These are phyloP conservation scores for Clarireedia homoeocarpa DNA, from an alignment of 2,329 filamentous ascomycete species.

Conservation along the genomic window DNA sequence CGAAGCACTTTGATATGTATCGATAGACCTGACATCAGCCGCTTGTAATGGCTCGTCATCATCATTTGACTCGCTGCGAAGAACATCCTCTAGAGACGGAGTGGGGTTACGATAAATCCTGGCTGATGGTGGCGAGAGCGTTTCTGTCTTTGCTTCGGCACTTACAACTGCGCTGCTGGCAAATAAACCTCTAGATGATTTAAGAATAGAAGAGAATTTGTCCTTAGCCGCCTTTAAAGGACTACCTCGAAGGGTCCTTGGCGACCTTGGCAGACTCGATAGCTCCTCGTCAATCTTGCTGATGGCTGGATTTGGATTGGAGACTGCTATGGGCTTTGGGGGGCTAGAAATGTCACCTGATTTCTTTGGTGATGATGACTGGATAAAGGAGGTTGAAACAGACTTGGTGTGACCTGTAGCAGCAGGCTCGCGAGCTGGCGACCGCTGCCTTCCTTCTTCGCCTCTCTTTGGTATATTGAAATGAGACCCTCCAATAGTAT, in stretches of 20 bases:
- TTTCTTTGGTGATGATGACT: slow-evolving; percentile 41
- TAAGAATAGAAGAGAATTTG: slow-evolving; percentile 84
- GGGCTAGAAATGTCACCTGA: slow-evolving; percentile 27
- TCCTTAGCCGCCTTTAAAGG: slow-evolving; percentile 88
- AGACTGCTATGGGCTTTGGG: slow-evolving; percentile 55
- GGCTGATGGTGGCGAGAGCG: slow-evolving; percentile 46
- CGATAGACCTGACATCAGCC: neutral
- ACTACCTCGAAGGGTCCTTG: slow-evolving; percentile 57
- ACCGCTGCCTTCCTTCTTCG: slow-evolving; percentile 28
- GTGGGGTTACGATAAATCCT: slow-evolving; percentile 38
- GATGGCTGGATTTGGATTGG: slow-evolving; percentile 46
- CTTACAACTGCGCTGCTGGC: slow-evolving; percentile 64
- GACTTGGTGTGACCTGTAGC: slow-evolving; percentile 50
- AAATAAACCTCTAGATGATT: slow-evolving; percentile 78
- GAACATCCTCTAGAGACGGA: slow-evolving; percentile 39
- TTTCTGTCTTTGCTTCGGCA: slow-evolving; percentile 51
- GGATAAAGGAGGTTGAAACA: slow-evolving; percentile 51
- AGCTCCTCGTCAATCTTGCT: slow-evolving; percentile 36
- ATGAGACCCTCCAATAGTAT: slow-evolving; percentile 40
- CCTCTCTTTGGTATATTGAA: slow-evolving; percentile 38
- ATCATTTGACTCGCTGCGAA: slow-evolving; percentile 30
- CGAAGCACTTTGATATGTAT: slow-evolving; percentile 16
- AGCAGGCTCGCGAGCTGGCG: slow-evolving; percentile 24
- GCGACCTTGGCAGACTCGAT: slow-evolving; percentile 40
- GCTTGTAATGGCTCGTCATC: slow-evolving; percentile 34